Base-by-base conservation (phyloP, 305 asterid species). In the Fraxinus latifolia region DNA sequence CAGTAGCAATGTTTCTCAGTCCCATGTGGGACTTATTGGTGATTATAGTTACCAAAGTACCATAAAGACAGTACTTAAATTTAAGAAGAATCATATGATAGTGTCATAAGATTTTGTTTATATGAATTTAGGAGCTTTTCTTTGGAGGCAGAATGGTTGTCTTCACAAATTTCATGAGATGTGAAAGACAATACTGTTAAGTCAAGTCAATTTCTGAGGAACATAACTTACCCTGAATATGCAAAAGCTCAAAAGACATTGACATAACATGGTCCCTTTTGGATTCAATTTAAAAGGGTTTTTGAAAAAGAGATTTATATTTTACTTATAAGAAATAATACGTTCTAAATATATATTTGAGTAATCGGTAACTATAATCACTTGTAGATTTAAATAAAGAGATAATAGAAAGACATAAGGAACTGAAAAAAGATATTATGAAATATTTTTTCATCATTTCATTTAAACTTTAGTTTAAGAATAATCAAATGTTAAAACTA, bases 181-280 rank as follows among this genome's bases (percentile, higher is more conserved):
- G 17, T 60, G 70, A 60, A 60, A 62, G 72, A 62, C 12, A 21
- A 62, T 21, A 23, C 4, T 62, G 82, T 78, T 5, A 33, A 33
- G 8, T 36, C 86, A 87, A 89, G 91, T 75, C 82, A 76, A n/a
- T 90, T 88, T 90, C 82, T 68, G 53, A 42, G 81, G 81, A 83
- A 83, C 89, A 77, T 71, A 17, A 77, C 74, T 81, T 47, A 21
- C 85, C 84, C 78, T 84, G 50, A 68, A 76, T 81, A 77, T 33
- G 86, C 82, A 73, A 77, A 27, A 77, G 42, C 81, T 73, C 82
- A 84, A 77, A 77, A 39, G 70, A 19, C 29, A 60, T 23, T 21
- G 71, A 36, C 47, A 73, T 70, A 81, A 50, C 85, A 76, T 60
- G 67, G 80, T 75, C 72, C 77, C 32, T 68, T 37, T 11, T 77